Evolutionary conservation across 2,329 filamentous ascomycete genomes (phyloP).

Genomic region (Endoconidiophora laricicola): DNA sequence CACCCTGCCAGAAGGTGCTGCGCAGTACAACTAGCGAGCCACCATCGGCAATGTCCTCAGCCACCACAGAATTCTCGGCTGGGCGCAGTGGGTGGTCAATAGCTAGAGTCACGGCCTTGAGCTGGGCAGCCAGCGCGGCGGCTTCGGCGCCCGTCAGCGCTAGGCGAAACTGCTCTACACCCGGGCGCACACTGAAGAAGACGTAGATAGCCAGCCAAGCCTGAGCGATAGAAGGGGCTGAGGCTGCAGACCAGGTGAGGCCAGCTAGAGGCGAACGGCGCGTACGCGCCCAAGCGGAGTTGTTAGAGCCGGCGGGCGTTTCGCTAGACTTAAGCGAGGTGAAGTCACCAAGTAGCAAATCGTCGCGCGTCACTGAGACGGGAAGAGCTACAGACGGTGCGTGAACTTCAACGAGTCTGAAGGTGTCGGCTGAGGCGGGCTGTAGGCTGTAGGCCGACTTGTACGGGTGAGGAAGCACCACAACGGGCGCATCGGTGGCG

Average conservation of each 20-base stretch:
- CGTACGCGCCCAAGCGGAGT: slow-evolving; percentile 40
- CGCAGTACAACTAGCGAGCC: slow-evolving; percentile 27
- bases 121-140: slow-evolving; percentile 22
- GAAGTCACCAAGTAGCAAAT: slow-evolving; percentile 29
- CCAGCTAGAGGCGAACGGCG: slow-evolving; percentile 32
- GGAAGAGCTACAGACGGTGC: slow-evolving; percentile 17
- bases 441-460: slow-evolving; percentile 28
- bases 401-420: slow-evolving; percentile 21
- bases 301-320: slow-evolving; percentile 33
- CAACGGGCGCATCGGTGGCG: slow-evolving; percentile 22
- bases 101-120: slow-evolving; percentile 31
- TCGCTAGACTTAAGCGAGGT: slow-evolving; percentile 32
- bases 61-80: slow-evolving; percentile 17
- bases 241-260: slow-evolving; percentile 26
- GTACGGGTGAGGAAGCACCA: slow-evolving; percentile 35
- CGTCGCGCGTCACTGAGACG: slow-evolving; percentile 19
- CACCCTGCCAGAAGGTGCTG: slow-evolving; percentile 53
- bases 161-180: slow-evolving; percentile 32
- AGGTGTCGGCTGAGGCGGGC: slow-evolving; percentile 20
- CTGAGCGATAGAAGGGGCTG: slow-evolving; percentile 30
- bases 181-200: slow-evolving; percentile 33
- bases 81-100: slow-evolving; percentile 29
- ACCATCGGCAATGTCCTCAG: slow-evolving; percentile 14
- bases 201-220: slow-evolving; percentile 37
- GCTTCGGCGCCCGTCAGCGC: slow-evolving; percentile 25